These are phyloP conservation scores for Eucalyptus curtisii DNA, from an alignment of 345 rosid genomes.

Conservation along the genomic window DNA sequence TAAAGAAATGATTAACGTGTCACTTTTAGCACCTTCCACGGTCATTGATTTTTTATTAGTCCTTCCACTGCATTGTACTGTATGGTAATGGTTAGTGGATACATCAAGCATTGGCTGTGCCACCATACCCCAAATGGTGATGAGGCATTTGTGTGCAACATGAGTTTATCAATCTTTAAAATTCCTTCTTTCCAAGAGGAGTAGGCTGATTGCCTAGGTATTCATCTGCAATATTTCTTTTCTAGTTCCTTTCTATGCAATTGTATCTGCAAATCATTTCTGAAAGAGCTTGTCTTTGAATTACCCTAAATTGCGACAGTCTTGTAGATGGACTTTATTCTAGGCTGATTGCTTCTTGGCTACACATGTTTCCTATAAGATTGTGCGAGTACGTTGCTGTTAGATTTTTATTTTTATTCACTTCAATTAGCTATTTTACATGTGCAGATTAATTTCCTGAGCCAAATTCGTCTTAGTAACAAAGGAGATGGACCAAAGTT, in stretches of 20 bases:
- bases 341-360: background rate
- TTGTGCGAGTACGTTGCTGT: background rate
- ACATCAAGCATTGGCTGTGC: background rate
- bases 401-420: background rate
- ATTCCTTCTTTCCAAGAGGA: background rate
- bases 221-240: background rate
- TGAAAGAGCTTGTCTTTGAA: background rate
- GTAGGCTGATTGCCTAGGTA: background rate
- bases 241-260: background rate
- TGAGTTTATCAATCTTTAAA: background rate
- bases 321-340: background rate
- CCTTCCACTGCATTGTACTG: background rate
- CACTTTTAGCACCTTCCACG: background rate
- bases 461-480: slow-evolving; percentile 65
- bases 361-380: background rate
- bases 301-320: background rate
- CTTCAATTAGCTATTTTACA: background rate
- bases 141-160: background rate
- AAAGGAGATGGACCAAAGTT: slow-evolving; percentile 87
- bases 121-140: background rate
- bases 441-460: slow-evolving; percentile 84
- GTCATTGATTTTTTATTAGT: background rate
- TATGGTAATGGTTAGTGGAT: background rate
- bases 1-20: background rate
- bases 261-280: background rate